phyloP scores from a whole-genome alignment of 192 early-diverging fungal genomes.

The Coemansia biformis region DNA sequence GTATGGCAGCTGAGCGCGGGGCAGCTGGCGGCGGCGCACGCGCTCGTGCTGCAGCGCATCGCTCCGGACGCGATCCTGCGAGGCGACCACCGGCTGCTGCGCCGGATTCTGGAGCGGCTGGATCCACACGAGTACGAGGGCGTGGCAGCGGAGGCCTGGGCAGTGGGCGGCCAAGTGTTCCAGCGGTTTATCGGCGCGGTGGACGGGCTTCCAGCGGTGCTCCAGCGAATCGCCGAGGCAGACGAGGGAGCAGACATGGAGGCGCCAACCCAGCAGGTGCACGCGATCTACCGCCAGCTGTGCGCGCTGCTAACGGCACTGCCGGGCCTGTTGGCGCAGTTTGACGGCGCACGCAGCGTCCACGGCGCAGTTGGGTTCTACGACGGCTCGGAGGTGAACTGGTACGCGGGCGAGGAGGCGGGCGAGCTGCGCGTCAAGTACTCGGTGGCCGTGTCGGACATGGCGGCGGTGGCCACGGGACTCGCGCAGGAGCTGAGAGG shows the following conservation, averaged over 20 bases:
- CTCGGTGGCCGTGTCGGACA: slow-evolving; percentile 32
- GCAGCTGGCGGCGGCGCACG: slow-evolving; percentile 45
- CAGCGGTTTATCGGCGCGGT: slow-evolving; percentile 26
- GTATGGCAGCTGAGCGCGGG: slow-evolving; percentile 46
- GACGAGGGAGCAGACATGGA: neutral
- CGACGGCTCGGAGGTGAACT: slow-evolving; percentile 17
- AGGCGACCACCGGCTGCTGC: slow-evolving; percentile 43
- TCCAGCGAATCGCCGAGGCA: slow-evolving; percentile 16
- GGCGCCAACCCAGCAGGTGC: slow-evolving; percentile 4
- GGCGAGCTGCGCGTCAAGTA: slow-evolving; percentile 32
- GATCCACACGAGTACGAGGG: slow-evolving; percentile 6
- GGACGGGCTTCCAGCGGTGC: slow-evolving; percentile 24
- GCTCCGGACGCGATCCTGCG: slow-evolving; percentile 55
- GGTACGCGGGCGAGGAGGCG: slow-evolving; percentile 17
- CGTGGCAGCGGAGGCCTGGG: slow-evolving; percentile 24
- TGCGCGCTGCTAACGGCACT: slow-evolving; percentile 17
- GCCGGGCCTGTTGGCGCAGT: slow-evolving; percentile 22
- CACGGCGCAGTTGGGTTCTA: slow-evolving; percentile 12
- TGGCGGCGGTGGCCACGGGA: slow-evolving; percentile 29
- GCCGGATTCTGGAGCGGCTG: slow-evolving; percentile 32
- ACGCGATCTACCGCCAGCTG: slow-evolving; percentile 30
- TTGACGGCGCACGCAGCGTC: neutral
- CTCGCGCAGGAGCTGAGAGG: slow-evolving; percentile 19
- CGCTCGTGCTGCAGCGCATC: slow-evolving; percentile 50
- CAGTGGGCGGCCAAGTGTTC: slow-evolving; percentile 30